phyloP scores from a whole-genome alignment of 805 yeast species.

The Tetrapisispora fleetii region DNA sequence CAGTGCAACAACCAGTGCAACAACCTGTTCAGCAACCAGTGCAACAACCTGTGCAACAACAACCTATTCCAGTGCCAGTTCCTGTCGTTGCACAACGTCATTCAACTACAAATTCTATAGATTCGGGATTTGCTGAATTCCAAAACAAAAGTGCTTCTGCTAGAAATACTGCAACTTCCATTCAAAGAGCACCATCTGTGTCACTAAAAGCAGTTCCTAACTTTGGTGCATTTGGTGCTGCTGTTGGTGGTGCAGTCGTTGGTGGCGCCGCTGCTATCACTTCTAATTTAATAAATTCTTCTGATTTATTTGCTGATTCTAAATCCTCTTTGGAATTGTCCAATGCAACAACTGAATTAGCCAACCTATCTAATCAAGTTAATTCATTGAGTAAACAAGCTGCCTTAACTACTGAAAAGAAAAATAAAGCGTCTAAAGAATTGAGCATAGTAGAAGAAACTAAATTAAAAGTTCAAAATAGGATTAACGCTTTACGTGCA shows the following conservation, averaged over 20 bases:
- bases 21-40: not conserved
- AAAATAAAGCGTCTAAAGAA: conserved; percentile 67
- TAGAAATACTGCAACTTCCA: conserved; percentile 29
- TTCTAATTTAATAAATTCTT: conserved; percentile 23
- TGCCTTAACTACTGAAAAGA: conserved; percentile 55
- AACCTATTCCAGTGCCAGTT: not conserved
- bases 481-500: conserved; percentile 53
- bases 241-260: conserved; percentile 7
- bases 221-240: conserved; percentile 15
- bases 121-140: conserved; percentile 5
- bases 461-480: conserved; percentile 65
- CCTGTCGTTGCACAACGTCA: not conserved
- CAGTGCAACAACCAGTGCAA: not conserved
- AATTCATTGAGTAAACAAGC: conserved; percentile 71
- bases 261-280: conserved; percentile 17
- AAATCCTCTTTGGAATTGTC: conserved; percentile 61
- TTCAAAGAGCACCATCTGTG: conserved; percentile 35
- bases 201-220: conserved; percentile 28
- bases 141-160: conserved; percentile 31
- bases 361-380: conserved; percentile 77
- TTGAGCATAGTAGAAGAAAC: conserved; percentile 54
- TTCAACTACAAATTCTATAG: conserved; percentile 11
- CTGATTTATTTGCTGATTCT: conserved; percentile 47
- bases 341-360: conserved; percentile 74
- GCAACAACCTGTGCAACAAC: not conserved